phyloP scores from a whole-genome alignment of 495 filamentous ascomycete genomes.

The Sabuloglossum arenarium region DNA sequence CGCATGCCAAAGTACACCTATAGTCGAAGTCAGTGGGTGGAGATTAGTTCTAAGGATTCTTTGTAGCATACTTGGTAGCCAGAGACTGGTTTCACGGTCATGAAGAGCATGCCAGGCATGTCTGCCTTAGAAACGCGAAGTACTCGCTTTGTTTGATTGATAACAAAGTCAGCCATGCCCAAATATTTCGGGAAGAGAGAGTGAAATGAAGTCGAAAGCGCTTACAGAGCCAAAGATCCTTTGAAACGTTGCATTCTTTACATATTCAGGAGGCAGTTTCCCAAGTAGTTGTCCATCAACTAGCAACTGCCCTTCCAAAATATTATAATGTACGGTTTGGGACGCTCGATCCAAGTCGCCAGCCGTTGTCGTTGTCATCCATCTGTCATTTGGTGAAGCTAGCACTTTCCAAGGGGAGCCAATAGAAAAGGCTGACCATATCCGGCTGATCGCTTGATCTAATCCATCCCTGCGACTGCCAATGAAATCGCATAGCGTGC shows the following conservation, averaged over 20 bases:
- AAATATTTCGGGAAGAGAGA: slow-evolving; percentile 7
- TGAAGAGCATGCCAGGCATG: neutral
- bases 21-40: too few relatives aligned
- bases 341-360: neutral
- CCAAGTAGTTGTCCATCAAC: slow-evolving; percentile 26
- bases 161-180: too few relatives aligned
- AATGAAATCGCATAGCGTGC: neutral
- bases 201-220: slow-evolving; percentile 22
- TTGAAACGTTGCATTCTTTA: slow-evolving; percentile 15
- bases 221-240: slow-evolving; percentile 29
- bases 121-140: neutral
- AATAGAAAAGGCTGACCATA: neutral
- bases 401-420: neutral
- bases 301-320: slow-evolving; percentile 26
- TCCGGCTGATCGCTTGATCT: neutral
- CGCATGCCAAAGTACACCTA: neutral
- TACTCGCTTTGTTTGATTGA: neutral
- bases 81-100: neutral
- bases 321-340: slow-evolving; percentile 22
- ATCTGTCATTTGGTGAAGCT: neutral
- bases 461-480: neutral
- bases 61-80: neutral
- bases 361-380: neutral
- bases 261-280: slow-evolving; percentile 23
- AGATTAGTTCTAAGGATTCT: too few relatives aligned